phyloP scores from a whole-genome alignment of 1,284 basidiomycete species.

The Chondrostereum purpureum region DNA sequence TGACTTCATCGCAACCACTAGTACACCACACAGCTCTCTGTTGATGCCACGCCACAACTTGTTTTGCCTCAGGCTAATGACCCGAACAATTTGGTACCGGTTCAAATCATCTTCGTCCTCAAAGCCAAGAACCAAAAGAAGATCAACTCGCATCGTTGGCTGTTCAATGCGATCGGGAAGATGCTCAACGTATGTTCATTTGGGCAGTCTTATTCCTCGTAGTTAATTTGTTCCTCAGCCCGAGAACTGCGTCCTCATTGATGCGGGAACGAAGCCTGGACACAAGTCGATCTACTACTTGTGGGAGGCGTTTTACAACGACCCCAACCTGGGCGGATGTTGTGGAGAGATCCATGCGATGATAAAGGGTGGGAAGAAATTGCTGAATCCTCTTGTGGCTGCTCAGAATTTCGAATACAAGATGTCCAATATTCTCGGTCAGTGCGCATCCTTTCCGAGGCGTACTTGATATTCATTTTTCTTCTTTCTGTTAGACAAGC shows the following conservation, averaged over 20 bases:
- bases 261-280: conserved; percentile 94
- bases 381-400: conserved; percentile 90
- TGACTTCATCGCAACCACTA: conserved; percentile 26
- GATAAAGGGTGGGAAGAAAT: conserved; percentile 88
- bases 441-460: conserved; percentile 12
- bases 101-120: conserved; percentile 91
- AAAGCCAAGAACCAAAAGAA: conserved; percentile 98
- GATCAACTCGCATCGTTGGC: conserved; percentile 95
- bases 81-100: conserved; percentile 88
- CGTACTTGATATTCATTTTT: conserved; percentile 8
- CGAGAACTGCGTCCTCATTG: conserved; percentile 85
- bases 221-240: conserved; percentile 43
- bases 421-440: conserved; percentile 91
- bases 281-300: conserved; percentile 96
- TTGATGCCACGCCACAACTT: conserved; percentile 84
- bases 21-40: conserved; percentile 90
- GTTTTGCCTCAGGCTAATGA: conserved; percentile 87
- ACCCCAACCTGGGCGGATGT: conserved; percentile 45
- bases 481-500: conserved; percentile 57
- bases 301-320: conserved; percentile 89
- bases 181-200: conserved; percentile 56
- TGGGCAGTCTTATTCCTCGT: not conserved
- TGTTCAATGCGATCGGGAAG: conserved; percentile 93
- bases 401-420: conserved; percentile 99
- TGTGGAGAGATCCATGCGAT: conserved; percentile 86